Base-by-base conservation (phyloP, 1,284 basidiomycete genomes). In the Takashimella tepidaria region DNA sequence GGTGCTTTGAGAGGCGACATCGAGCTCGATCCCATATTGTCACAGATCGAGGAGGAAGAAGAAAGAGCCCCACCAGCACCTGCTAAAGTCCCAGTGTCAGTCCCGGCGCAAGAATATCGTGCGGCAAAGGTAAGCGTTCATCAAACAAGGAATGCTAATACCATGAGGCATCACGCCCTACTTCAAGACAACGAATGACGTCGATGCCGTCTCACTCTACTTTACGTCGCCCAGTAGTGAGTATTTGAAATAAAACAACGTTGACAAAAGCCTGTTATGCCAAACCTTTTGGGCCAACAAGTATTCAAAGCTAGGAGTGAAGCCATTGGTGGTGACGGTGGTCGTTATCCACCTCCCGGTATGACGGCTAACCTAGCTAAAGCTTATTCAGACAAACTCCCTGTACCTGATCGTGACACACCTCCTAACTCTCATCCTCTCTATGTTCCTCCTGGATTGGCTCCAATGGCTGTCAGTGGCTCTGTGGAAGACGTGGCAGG, bases 1-100 rank as follows among this genome's bases (percentile, higher is more conserved):
- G 63, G 62, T 24, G 68, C 61, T 3, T 31, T 68, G 21, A 46
- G 68, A 12, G 53, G 53, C 19, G 66, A 63, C 42, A 50, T 46
- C 45, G 64, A 64, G 12, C 45, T 62, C 27, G 61, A 54, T 19
- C 45, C 42, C 16, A 50, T 25, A n/a, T 48, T 67, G 10, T 55
- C 56, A 5, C 51, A 57, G 22, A 63, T 66, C 13, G 54, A 60
- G 3, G 65, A 69, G 40, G 60, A 54, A 16, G 53, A 61, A 21
- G 49, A 62, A 20, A 51, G 55, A 23, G 51, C 49, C 3, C 48
- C 49, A 24, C 45, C 42, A 11, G 12, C 22, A 24, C 21, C 45
- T 42, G 13, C 21, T n/a, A n/a, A n/a, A n/a, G n/a, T n/a, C n/a
- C n/a, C n/a, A n/a, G n/a, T n/a, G n/a, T n/a, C n/a, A n/a, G 31